Evolutionary conservation across 2,329 filamentous ascomycete species (phyloP), one percentile per base, ranked within the genome.

Genomic region (Albophoma yamanashiensis): DNA sequence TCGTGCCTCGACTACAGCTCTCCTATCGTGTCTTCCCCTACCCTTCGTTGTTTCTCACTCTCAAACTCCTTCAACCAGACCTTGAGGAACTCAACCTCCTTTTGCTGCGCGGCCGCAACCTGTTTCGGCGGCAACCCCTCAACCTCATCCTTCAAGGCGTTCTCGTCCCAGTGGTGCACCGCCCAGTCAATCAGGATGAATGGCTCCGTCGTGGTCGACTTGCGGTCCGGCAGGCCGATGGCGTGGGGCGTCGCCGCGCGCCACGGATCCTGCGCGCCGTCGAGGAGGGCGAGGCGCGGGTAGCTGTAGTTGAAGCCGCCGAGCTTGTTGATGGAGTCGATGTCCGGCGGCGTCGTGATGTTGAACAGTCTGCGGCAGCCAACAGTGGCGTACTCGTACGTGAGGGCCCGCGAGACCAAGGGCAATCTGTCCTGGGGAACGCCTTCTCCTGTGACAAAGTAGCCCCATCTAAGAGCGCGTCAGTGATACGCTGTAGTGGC

Each of bases 151-250:
- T 53, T 57, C n/a, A 89, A 66, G 0, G 86, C 85, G 64, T 88
- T 87, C 74, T 88, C 86, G 65, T 90, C 88, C 87, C 89, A 94
- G 69, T 93, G 89, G 71, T 95, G 91, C 25, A 92, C 89, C 0
- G 84, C 89, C n/a, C 82, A 81, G 4, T 79, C 75, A 55, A 95
- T 91, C 55, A 93, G 69, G n/a, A 90, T 79, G 63, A 87, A 89
- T 0, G 90, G 90, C 75, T 92, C 82, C 56, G 78, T 80, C 0
- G 76, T 74, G 0, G 88, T 89, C 53, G 81, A 88, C 17, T 76
- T 72, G 25, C 89, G 78, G 38, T 77, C 74, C 0, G 79, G 76
- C 0, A 85, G 80, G 1, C 78, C 81, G n/a, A 84, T 81, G 0
- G 85, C 86, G 57, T 93, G 86, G 0, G 88, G 84, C 0, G 87